Base-by-base conservation (phyloP, 2,329 filamentous ascomycete species). In the Ambrosiella xylebori region DNA sequence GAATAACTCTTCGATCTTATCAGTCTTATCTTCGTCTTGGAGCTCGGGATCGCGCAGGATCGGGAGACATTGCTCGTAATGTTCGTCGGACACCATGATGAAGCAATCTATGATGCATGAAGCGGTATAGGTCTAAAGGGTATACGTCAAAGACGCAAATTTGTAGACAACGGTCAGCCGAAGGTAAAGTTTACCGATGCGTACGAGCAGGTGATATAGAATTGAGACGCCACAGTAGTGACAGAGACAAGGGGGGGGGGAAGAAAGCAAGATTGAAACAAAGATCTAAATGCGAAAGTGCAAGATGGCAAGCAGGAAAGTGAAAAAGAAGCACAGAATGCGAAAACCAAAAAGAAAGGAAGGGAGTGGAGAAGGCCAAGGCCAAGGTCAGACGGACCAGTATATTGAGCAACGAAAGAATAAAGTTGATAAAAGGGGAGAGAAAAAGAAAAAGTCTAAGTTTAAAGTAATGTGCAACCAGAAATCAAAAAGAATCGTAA, bases 11-110 rank as follows among this genome's bases (percentile, higher is more conserved):
- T 96, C 90, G 57, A 96, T 76, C 71, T 81, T 86, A 71, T 97
- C 91, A 54, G 87, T 91, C 76, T 93, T 95, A 67, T 96, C 91
- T 71, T 98, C 93, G 63, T 97, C 93, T 65, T 95, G 88, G 61
- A 95, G 76, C 58, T 78, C 76, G 60, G 81, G 73, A 71, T 96
- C 85, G 73, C 93, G 84, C 63, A 98, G 79, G 67, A 96, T 80
- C 56, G 88, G 87, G 68, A 94, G 81, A 70, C 89, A 95, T 66
- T 93, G 80, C 65, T 96, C 89, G 74, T 94, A 95, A 58, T 91
- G 82, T 65, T 90, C 83, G 76, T 97, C 91, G 65, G 90, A 87
- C 62, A 95, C 84, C 91, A 97, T 96, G 68, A 62, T 78, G 57
- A 38, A 41, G 55, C 54, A 40, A 38, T 19, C 8, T 53, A 15